These are phyloP conservation scores for Botrytis cinerea DNA, from an alignment of 2,329 filamentous ascomycete species.

Conservation along the genomic window DNA sequence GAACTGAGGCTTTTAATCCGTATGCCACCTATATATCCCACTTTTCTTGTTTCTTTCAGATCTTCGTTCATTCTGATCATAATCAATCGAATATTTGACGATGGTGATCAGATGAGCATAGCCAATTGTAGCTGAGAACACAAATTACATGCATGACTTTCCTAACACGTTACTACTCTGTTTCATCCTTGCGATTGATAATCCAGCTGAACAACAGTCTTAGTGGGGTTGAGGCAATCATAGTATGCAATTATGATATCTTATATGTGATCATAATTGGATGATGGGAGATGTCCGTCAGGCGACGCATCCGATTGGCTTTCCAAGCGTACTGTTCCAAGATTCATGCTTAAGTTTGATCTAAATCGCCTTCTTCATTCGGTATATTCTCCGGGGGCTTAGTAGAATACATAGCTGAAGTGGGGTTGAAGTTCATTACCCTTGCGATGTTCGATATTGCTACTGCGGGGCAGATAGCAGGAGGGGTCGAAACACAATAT, in stretches of 20 bases:
- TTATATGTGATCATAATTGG: not conserved
- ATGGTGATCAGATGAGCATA: not conserved
- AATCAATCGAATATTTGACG: not conserved
- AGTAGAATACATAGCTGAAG: not conserved
- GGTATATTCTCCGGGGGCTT: not conserved
- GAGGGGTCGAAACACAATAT: not conserved
- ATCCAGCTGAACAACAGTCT: not conserved
- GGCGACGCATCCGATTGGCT: not conserved
- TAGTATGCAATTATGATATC: not conserved
- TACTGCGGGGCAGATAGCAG: not conserved
- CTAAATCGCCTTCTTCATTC: not conserved
- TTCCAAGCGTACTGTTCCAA: not conserved
- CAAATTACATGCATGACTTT: not conserved
- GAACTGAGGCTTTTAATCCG: not conserved
- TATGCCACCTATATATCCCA: rapidly evolving
- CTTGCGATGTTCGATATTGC: not conserved
- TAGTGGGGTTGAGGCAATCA: not conserved
- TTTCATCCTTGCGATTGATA: not conserved
- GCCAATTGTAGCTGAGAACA: not conserved
- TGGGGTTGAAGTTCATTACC: not conserved
- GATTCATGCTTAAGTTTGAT: not conserved
- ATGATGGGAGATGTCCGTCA: not conserved
- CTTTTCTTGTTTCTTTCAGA: not conserved
- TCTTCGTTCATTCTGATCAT: not conserved
- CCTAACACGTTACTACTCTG: no score